Conservation (phyloP, 768 basidiomycete species). For the Lentinula lateritia region DNA sequence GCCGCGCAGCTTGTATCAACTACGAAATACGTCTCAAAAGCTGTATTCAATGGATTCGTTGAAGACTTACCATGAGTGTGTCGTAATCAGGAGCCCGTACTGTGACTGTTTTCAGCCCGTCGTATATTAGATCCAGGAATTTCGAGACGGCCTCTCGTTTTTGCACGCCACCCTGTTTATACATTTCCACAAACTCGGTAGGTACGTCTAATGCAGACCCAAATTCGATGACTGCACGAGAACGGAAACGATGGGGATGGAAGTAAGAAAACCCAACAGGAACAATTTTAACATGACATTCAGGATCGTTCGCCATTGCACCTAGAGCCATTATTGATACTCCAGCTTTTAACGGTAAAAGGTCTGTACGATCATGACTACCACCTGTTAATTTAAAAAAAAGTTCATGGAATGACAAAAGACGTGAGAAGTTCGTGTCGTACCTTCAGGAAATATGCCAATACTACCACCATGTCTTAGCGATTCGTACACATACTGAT, state of each 20-base stretch:
- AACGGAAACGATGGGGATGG: conserved; percentile 84
- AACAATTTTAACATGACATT: conserved; percentile 85
- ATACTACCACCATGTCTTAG: conserved; percentile 85
- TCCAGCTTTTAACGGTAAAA: conserved; percentile 95
- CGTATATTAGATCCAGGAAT: conserved; percentile 87
- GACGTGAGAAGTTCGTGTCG: not conserved
- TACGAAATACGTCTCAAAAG: conserved; percentile 22
- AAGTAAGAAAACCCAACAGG: conserved; percentile 76
- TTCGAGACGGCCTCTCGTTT: conserved; percentile 90
- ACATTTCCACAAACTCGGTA: conserved; percentile 81
- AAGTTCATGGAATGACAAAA: not conserved
- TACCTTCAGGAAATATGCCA: conserved; percentile 98
- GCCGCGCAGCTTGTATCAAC: conserved; percentile 93
- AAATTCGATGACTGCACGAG: conserved; percentile 96
- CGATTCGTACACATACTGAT: conserved; percentile 84
- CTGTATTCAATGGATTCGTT: not conserved
- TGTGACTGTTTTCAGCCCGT: conserved; percentile 92
- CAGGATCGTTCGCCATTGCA: conserved; percentile 90
- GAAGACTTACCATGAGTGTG: conserved; percentile 79
- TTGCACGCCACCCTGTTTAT: conserved; percentile 79
- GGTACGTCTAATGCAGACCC: conserved; percentile 91
- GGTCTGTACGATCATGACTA: conserved; percentile 94
- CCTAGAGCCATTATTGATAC: conserved; percentile 98
- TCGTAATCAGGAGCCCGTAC: conserved; percentile 96
- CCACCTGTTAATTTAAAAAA: conserved; percentile 55